Evolutionary conservation across 768 basidiomycete genomes (phyloP).

Genomic region (Mycena pura): DNA sequence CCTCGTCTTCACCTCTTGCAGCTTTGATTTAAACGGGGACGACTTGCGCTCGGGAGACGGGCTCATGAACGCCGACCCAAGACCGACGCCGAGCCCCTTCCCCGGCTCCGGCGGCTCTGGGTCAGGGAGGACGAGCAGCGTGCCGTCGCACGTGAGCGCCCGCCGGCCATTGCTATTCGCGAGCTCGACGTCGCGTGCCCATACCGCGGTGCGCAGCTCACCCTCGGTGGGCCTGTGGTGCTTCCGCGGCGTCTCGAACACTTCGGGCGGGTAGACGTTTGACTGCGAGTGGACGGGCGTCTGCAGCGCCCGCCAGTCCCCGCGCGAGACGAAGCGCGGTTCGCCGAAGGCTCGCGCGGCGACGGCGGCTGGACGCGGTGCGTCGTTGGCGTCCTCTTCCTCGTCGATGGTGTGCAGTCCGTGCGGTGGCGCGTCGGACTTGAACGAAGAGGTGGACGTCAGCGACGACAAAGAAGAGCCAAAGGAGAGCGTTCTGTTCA

Average conservation of each 20-base stretch:
- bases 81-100: not conserved
- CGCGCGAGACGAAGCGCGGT: not conserved
- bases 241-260: conserved; percentile 18
- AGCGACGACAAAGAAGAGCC: conserved; percentile 20
- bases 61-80: conserved; percentile 7
- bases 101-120: not conserved
- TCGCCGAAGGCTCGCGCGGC: not conserved
- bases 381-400: not conserved
- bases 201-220: not conserved
- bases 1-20: not conserved
- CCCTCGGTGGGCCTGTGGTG: conserved; percentile 1
- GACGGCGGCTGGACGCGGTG: not conserved
- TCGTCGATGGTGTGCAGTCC: not conserved
- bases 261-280: conserved; percentile 11
- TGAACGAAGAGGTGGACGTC: conserved; percentile 20
- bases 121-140: conserved; percentile 10
- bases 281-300: conserved; percentile 16
- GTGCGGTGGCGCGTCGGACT: not conserved
- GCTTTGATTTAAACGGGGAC: not conserved
- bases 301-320: not conserved
- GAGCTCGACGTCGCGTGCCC: conserved; percentile 10
- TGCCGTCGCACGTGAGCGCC: conserved; percentile 13
- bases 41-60: not conserved
- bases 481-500: not conserved
- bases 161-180: not conserved